phyloP scores from a whole-genome alignment of 345 rosid genomes.

The Syzygium aromaticum region DNA sequence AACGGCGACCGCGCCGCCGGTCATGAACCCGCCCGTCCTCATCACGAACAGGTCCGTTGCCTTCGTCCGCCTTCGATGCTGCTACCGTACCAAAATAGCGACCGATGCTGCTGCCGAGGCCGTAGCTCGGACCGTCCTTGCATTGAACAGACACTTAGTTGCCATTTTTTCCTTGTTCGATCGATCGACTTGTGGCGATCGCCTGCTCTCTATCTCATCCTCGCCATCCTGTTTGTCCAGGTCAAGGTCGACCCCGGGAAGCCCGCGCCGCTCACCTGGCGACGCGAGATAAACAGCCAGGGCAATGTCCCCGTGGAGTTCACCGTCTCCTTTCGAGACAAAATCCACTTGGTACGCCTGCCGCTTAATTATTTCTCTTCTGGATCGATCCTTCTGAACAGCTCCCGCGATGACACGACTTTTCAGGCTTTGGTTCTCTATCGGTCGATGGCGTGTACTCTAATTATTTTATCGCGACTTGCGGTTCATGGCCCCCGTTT shows the following conservation, averaged over 20 bases:
- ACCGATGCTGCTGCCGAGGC: neutral
- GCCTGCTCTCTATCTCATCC: neutral
- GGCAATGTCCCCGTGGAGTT: slow-evolving; percentile 26
- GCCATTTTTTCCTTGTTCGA: neutral
- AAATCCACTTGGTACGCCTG: slow-evolving; percentile 45
- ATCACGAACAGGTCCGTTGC: neutral
- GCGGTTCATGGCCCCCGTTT: neutral
- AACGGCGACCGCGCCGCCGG: neutral
- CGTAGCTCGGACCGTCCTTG: neutral
- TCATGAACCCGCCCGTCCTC: neutral
- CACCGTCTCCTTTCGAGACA: slow-evolving; percentile 41
- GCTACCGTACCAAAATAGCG: neutral
- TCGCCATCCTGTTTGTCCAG: neutral
- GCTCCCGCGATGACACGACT: neutral
- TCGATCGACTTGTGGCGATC: neutral
- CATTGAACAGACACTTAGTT: neutral
- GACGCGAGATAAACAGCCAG: slow-evolving; percentile 35
- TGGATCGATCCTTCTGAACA: neutral
- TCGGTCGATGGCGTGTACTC: neutral
- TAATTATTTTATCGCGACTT: too few relatives aligned
- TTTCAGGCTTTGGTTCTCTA: neutral
- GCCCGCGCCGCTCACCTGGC: slow-evolving; percentile 60
- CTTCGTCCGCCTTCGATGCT: neutral
- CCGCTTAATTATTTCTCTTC: neutral
- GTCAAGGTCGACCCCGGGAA: slow-evolving; percentile 45